Evolutionary conservation across 495 filamentous ascomycete genomes (phyloP).

Genomic region (Aspergillus panamensis): DNA sequence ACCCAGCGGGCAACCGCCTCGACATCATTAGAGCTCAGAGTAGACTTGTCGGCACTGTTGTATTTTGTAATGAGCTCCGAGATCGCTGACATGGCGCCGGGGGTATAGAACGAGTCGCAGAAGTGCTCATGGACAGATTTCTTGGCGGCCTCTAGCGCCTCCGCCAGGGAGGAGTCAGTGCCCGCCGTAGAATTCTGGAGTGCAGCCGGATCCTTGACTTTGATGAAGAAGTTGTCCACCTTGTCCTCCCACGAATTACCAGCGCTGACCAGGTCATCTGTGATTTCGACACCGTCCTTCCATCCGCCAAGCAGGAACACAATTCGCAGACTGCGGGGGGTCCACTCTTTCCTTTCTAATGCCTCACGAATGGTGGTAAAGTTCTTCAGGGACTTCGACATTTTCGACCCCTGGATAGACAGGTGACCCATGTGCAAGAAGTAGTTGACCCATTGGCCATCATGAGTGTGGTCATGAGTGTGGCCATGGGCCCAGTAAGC

Average conservation of each 20-base stretch:
- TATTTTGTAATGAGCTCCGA: conserved; percentile 69
- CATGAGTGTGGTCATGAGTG: conserved; percentile 15
- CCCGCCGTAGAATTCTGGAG: conserved; percentile 37
- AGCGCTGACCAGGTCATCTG: conserved; percentile 69
- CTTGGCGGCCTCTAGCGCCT: conserved; percentile 60
- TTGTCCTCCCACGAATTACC: conserved; percentile 77
- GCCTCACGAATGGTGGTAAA: conserved; percentile 94
- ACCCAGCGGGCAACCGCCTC: conserved; percentile 71
- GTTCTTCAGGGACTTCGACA: conserved; percentile 95
- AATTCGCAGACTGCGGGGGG: conserved; percentile 73
- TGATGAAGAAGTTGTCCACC: conserved; percentile 89
- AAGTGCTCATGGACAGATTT: conserved; percentile 62
- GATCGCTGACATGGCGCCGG: conserved; percentile 68
- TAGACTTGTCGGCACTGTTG: conserved; percentile 63
- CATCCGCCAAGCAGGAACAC: conserved; percentile 85
- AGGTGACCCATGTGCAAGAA: conserved; percentile 97
- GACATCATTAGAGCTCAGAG: conserved; percentile 50
- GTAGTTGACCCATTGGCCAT: conserved; percentile 87
- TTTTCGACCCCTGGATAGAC: conserved; percentile 85
- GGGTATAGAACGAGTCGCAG: conserved; percentile 87
- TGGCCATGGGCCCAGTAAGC: conserved; percentile 63
- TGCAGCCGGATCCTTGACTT: conserved; percentile 47
- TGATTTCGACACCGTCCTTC: conserved; percentile 90
- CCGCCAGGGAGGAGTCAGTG: conserved; percentile 31
- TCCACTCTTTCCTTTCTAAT: conserved; percentile 70